A percentile compares a stretch with the other conserved stretches of the same genome.
Conservation (phyloP, 169 alveolate genomes). For the Cardiosporidium cionae region DNA sequence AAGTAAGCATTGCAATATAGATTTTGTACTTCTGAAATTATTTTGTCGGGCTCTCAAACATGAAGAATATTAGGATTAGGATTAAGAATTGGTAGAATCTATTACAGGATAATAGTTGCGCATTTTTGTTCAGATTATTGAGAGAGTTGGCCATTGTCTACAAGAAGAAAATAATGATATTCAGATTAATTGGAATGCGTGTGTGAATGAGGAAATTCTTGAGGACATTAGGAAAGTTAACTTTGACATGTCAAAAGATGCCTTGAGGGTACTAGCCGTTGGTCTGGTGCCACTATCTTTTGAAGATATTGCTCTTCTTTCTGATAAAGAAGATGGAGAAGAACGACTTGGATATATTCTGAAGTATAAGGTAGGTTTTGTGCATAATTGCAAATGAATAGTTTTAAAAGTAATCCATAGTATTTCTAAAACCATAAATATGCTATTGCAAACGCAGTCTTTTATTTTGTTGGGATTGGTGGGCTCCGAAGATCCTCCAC, state of each 20-base stretch:
- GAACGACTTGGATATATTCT: conserved; percentile 45
- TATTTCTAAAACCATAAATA: too few species aligned
- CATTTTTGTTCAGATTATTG: too few species aligned
- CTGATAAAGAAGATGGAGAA: conserved; percentile 60
- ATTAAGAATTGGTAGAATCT: too few species aligned
- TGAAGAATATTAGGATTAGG: too few species aligned
- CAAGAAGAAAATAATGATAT: conserved; percentile 12
- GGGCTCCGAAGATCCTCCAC: conserved; percentile 90
- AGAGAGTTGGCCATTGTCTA: conserved; percentile 14
- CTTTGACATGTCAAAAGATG: conserved; percentile 52
- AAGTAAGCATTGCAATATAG: too few species aligned
- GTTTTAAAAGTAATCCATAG: too few species aligned
- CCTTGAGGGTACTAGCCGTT: conserved; percentile 73
- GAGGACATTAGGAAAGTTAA: conserved; percentile 38
- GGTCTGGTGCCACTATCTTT: conserved; percentile 60
- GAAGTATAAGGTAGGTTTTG: neutral
- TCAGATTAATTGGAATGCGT: conserved; percentile 8
- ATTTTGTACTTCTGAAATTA: too few species aligned
- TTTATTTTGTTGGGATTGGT: conserved; percentile 64
- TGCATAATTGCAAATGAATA: too few species aligned
- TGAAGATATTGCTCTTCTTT: conserved; percentile 42
- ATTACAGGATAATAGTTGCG: too few species aligned
- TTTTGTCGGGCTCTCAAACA: too few species aligned
- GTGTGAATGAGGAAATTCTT: conserved; percentile 1
- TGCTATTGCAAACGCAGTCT: too few species aligned